phyloP scores from a whole-genome alignment of 257 asterid species.

The Knoxia roxburghii region DNA sequence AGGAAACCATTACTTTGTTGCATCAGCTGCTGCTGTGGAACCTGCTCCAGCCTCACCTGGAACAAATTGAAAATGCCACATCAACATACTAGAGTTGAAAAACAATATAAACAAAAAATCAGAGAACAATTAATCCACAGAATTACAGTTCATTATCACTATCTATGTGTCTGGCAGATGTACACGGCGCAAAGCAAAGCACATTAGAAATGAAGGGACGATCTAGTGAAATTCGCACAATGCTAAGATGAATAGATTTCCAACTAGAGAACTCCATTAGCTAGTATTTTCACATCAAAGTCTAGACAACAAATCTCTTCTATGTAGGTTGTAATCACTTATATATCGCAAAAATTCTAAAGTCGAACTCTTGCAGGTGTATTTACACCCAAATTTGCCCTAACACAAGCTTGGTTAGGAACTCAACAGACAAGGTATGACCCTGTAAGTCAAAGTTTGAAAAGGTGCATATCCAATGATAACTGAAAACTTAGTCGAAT shows the following conservation, averaged over 20 bases:
- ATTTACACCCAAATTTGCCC: background rate
- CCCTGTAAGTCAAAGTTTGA: too few species aligned
- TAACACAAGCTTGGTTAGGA: background rate
- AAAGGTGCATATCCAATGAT: background rate
- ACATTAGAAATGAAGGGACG: background rate
- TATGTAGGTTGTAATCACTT: background rate
- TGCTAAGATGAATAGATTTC: slow-evolving; percentile 4
- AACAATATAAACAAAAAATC: background rate
- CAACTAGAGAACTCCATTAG: background rate
- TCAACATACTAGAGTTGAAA: slow-evolving; percentile 10
- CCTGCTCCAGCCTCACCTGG: slow-evolving; percentile 66
- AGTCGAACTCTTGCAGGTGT: background rate
- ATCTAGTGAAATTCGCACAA: background rate
- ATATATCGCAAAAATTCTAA: background rate
- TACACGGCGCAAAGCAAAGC: background rate
- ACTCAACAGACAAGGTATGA: background rate
- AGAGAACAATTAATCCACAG: background rate
- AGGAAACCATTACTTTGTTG: slow-evolving; percentile 64
- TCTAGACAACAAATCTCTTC: background rate
- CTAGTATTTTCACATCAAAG: background rate
- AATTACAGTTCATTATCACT: background rate
- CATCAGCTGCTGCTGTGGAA: slow-evolving; percentile 57
- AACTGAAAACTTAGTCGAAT: background rate
- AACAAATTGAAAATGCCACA: slow-evolving; percentile 24
- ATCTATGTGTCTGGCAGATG: background rate